phyloP scores from a whole-genome alignment of 495 filamentous ascomycete species.

The Hypoxylon rickii region DNA sequence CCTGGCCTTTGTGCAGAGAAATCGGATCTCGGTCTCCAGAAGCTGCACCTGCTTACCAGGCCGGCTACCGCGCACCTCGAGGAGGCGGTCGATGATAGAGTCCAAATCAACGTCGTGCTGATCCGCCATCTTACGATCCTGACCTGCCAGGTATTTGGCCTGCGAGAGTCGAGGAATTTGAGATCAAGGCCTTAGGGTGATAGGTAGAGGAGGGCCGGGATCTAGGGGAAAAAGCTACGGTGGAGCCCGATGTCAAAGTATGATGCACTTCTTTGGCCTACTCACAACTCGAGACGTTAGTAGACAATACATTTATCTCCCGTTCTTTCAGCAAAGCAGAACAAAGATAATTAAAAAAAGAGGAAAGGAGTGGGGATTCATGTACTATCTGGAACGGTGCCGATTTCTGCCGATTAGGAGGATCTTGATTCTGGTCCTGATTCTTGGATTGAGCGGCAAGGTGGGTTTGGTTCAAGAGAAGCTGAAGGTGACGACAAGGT shows the following conservation, averaged over 20 bases:
- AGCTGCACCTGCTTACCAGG: constrained; percentile 99
- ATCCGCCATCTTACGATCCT: constrained; percentile 79
- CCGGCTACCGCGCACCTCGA: constrained; percentile 96
- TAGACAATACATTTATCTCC: constrained; percentile 14
- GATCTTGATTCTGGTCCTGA: constrained; percentile 8
- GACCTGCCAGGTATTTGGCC: constrained; percentile 50
- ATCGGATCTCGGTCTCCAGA: constrained; percentile 94
- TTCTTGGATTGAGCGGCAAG: neutral
- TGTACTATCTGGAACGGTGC: neutral
- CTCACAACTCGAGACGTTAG: constrained; percentile 22
- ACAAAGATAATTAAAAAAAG: constrained; percentile 6
- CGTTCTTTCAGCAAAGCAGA: neutral
- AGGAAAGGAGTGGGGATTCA: constrained; percentile 4
- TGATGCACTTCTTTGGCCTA: constrained; percentile 44
- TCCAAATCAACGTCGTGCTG: constrained; percentile 97
- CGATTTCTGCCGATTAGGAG: constrained; percentile 9
- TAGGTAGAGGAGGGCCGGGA: constrained; percentile 26
- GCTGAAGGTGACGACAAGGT: constrained; percentile 37
- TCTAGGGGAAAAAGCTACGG: constrained; percentile 24
- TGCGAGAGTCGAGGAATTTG: constrained; percentile 34
- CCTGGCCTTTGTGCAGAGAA: constrained; percentile 96
- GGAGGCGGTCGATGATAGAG: constrained; percentile 96
- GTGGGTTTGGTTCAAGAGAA: constrained; percentile 21
- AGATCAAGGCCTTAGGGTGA: constrained; percentile 35
- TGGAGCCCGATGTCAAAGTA: constrained; percentile 38